These are phyloP conservation scores for Asclepias syriaca DNA, from an alignment of 257 asterid genomes.

Conservation along the genomic window DNA sequence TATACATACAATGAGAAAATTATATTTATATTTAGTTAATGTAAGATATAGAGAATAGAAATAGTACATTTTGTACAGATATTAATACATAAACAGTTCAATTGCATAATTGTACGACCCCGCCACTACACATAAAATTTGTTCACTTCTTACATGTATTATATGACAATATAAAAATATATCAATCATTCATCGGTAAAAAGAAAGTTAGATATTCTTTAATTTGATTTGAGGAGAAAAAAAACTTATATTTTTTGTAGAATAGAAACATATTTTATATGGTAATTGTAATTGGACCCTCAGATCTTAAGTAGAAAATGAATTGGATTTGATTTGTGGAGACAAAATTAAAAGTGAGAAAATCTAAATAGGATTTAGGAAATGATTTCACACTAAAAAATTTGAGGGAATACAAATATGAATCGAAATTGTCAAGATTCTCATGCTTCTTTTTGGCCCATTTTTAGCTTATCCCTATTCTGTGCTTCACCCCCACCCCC, in stretches of 20 bases:
- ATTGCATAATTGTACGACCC: not conserved
- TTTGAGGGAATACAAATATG: constrained; percentile 3
- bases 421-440: constrained; percentile 45
- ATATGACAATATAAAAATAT: too few species aligned
- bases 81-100: not conserved
- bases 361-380: constrained; percentile 23
- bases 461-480: constrained; percentile 27
- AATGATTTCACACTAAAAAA: constrained; percentile 16
- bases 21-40: not conserved
- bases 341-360: constrained; percentile 35
- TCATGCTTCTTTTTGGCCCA: constrained; percentile 43
- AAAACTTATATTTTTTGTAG: not conserved
- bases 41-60: not conserved
- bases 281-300: not conserved
- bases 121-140: not conserved
- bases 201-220: too few species aligned
- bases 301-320: constrained; percentile 1
- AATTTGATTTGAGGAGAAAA: too few species aligned
- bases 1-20: not conserved
- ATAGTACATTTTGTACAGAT: not conserved
- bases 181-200: not conserved
- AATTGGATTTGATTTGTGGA: constrained; percentile 19
- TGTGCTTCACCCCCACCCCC: constrained; percentile 13
- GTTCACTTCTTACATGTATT: too few species aligned
- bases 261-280: not conserved